phyloP scores from a whole-genome alignment of 495 filamentous ascomycete species.

The Talaromyces nanjingensis region DNA sequence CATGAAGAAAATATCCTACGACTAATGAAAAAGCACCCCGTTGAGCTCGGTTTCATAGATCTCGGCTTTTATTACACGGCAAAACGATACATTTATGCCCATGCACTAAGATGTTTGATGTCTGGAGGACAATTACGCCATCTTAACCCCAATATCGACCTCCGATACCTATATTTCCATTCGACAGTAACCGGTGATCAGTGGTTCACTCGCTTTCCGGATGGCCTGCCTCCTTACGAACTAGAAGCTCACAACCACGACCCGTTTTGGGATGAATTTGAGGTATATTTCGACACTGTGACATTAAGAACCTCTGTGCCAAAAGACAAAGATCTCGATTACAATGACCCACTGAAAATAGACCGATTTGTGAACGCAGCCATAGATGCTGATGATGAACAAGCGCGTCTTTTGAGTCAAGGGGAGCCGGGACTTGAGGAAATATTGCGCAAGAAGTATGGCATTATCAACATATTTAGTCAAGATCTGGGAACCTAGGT shows the following conservation, averaged over 20 bases:
- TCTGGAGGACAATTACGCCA: not conserved
- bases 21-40: not conserved
- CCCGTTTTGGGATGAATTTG: not conserved
- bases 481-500: not conserved
- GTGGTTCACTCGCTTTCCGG: not conserved
- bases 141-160: not conserved
- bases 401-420: not conserved
- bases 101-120: not conserved
- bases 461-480: not conserved
- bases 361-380: not conserved
- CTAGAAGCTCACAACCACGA: not conserved
- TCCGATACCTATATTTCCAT: not conserved
- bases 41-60: not conserved
- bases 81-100: not conserved
- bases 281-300: not conserved
- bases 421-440: not conserved
- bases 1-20: not conserved
- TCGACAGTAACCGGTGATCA: not conserved
- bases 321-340: not conserved
- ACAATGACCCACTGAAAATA: not conserved
- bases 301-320: not conserved
- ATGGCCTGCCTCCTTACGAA: not conserved
- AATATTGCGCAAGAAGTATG: not conserved
- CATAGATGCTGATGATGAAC: not conserved
- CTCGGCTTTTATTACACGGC: conserved; percentile 5